A percentile compares a stretch with the other conserved stretches of the same genome.
phyloP scores from a whole-genome alignment of 208 protist species.

The Strigomonas galati region DNA sequence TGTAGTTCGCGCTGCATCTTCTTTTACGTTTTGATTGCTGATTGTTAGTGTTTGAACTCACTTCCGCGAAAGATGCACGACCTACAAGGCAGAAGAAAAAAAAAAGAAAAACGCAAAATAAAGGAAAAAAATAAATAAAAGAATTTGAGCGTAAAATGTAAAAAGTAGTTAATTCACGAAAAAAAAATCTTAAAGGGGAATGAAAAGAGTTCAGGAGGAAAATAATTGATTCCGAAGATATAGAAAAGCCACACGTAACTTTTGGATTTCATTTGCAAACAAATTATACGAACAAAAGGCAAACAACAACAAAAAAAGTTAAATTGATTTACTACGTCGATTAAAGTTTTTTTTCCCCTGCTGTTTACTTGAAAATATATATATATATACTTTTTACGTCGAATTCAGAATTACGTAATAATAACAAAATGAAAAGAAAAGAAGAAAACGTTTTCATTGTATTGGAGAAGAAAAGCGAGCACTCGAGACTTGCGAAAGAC shows the following conservation, averaged over 20 bases:
- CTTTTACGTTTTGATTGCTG: too few relatives aligned
- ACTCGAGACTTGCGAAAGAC: too few relatives aligned
- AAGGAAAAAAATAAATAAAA: constrained; percentile 6
- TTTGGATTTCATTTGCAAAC: neutral
- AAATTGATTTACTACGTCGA: neutral
- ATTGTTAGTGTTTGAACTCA: too few relatives aligned
- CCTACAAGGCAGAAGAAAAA: too few relatives aligned
- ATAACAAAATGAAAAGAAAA: neutral
- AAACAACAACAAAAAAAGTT: neutral
- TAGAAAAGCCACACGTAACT: neutral
- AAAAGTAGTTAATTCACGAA: neutral
- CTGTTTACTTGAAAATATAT: neutral
- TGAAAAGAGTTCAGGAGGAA: neutral
- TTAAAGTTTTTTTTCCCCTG: neutral
- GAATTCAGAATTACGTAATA: neutral
- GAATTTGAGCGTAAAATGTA: neutral
- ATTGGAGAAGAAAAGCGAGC: too few relatives aligned
- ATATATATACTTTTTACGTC: neutral
- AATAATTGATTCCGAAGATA: neutral
- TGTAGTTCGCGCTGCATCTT: too few relatives aligned
- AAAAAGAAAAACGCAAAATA: too few relatives aligned
- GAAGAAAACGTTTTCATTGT: too few relatives aligned
- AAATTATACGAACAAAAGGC: too few relatives aligned
- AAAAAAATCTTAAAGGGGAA: neutral
- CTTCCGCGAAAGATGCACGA: too few relatives aligned